Evolutionary conservation across 805 yeast species (phyloP).

Genomic region (Candida odintsovae): DNA sequence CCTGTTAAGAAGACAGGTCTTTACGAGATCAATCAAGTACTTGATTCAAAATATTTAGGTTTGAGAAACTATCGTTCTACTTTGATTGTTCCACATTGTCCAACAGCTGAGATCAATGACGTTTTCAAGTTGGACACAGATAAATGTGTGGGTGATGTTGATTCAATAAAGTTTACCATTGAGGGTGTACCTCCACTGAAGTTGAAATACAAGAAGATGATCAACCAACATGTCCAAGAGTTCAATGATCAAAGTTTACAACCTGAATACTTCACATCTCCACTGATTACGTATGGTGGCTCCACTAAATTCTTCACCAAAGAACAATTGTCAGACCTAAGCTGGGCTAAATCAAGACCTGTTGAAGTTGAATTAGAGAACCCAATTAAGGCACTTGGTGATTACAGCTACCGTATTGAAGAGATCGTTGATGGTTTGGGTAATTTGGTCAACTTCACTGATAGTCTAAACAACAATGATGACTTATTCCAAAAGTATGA

Average conservation of each 20-base stretch:
- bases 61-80: slow-evolving; percentile 58
- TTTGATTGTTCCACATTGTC: slow-evolving; percentile 70
- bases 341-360: slow-evolving; percentile 36
- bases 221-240: slow-evolving; percentile 30
- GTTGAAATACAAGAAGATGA: slow-evolving; percentile 46
- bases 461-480: slow-evolving; percentile 23
- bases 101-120: slow-evolving; percentile 51
- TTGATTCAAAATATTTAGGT: slow-evolving; percentile 58
- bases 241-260: slow-evolving; percentile 39
- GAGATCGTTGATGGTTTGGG: slow-evolving; percentile 65
- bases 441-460: slow-evolving; percentile 41
- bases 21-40: slow-evolving; percentile 64
- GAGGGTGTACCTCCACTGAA: slow-evolving; percentile 78
- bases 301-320: slow-evolving; percentile 21
- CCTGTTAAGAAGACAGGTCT: slow-evolving; percentile 68
- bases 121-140: slow-evolving; percentile 31
- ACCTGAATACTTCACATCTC: slow-evolving; percentile 48
- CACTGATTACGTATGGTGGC: slow-evolving; percentile 33
- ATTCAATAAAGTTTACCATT: slow-evolving; percentile 46
- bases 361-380: slow-evolving; percentile 41
- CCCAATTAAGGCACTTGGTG: slow-evolving; percentile 40
- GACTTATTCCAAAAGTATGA: slow-evolving; percentile 26
- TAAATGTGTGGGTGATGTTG: slow-evolving; percentile 60
- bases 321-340: slow-evolving; percentile 33
- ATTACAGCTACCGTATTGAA: slow-evolving; percentile 49